phyloP scores from a whole-genome alignment of 2,329 filamentous ascomycete genomes.

The Cordyceps farinosa region DNA sequence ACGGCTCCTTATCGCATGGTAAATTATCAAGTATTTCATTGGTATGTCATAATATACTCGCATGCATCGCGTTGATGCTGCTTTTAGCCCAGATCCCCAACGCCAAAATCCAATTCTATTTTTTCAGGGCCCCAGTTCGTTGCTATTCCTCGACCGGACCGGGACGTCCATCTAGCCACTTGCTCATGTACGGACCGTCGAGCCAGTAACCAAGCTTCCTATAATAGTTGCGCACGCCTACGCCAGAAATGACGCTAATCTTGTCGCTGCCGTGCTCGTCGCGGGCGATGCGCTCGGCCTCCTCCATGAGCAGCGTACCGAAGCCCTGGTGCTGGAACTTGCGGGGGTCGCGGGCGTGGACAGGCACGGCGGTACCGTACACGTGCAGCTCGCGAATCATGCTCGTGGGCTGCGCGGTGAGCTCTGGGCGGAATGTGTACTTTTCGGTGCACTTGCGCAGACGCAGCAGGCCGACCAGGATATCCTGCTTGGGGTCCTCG shows the following conservation, averaged over 20 bases:
- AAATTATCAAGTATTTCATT: not conserved
- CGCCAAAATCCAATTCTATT: slow-evolving; percentile 5
- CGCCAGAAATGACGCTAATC: slow-evolving; percentile 96
- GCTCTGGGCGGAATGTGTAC: slow-evolving; percentile 87
- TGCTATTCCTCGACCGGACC: slow-evolving; percentile 6
- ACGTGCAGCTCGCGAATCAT: slow-evolving; percentile 94
- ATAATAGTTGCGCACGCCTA: slow-evolving; percentile 94
- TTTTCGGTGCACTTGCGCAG: slow-evolving; percentile 86
- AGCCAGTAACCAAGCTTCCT: slow-evolving; percentile 88
- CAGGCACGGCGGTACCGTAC: slow-evolving; percentile 94
- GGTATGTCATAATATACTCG: not conserved
- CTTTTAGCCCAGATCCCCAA: not conserved
- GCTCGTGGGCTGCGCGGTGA: slow-evolving; percentile 81
- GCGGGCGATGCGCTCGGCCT: slow-evolving; percentile 90
- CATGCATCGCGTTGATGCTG: not conserved
- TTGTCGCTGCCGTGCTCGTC: slow-evolving; percentile 93
- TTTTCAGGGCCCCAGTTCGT: not conserved
- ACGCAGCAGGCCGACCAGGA: slow-evolving; percentile 84
- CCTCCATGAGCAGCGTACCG: slow-evolving; percentile 94
- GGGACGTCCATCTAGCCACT: slow-evolving; percentile 52
- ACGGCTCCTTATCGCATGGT: not conserved
- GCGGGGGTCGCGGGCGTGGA: slow-evolving; percentile 88
- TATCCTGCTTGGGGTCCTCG: slow-evolving; percentile 97
- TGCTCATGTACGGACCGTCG: slow-evolving; percentile 82
- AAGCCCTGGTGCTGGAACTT: slow-evolving; percentile 99